Base-by-base conservation (phyloP, 208 protist genomes). In the Leishmania mexicana region DNA sequence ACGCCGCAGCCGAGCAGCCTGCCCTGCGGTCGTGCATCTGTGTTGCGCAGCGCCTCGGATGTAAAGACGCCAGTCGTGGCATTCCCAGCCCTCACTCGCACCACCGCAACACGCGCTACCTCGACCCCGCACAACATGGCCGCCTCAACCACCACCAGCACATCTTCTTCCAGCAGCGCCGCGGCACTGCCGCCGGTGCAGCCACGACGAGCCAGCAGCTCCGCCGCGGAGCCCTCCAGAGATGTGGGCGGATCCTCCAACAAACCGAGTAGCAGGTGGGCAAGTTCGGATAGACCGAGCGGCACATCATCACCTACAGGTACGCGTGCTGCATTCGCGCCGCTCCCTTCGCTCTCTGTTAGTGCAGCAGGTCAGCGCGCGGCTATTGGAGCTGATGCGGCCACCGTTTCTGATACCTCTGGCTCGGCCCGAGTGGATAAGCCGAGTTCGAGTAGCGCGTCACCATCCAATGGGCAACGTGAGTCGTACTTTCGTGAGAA, bases 401-500 rank as follows among this genome's bases (percentile, higher is more conserved):
- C 45, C 40, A 53, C 24, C 2, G 70, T 35, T 53, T 11, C 45
- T 35, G 13, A 7, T 53, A 19, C 70, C 24, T 40, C 70, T 17
- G 45, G 70, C 3, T 74, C 28, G 28, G 28, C 21, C 45, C 70
- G 45, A 21, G 70, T 35, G 45, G 70, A 74, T 45, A 19, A 24
- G n/a, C 49, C 45, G 70, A 19, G 28, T 53, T 45, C 10, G 38
- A 49, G 11, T n/a, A 71, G 53, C 15, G 79, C 1, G 42, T 49
- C 84, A 42, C 62, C 60, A 35, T 68, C 62, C 24, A 54, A 51
- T 40, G 64, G 10, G 28, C 72, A 77, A 51, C 64, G 75, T 31
- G 73, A 81, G 42, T 49, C 42, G 31, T 89, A 86, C 80, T 85
- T 89, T 51, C 85, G 81, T 40, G 57, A 80, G 8, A 80, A 85